Evolutionary conservation across 768 basidiomycete genomes (phyloP).

Genomic region (Mycena filopes): DNA sequence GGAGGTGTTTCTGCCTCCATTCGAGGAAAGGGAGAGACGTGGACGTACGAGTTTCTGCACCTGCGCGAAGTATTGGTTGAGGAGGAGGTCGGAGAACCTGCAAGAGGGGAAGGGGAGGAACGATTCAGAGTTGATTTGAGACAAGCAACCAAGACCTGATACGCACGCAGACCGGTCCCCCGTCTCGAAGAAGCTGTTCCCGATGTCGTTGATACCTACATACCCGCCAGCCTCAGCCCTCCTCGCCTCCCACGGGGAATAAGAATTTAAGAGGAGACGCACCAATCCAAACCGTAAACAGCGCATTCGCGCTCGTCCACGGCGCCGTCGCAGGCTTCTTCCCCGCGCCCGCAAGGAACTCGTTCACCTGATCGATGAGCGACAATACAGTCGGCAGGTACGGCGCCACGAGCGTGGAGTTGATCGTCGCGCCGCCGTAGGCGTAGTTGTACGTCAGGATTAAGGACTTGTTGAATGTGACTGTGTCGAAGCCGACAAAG

Average conservation of each 20-base stretch:
- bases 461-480: slow-evolving; percentile 62
- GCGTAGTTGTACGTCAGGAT: slow-evolving; percentile 74
- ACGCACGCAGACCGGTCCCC: slow-evolving; percentile 62
- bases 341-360: slow-evolving; percentile 61
- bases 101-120: neutral
- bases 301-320: slow-evolving; percentile 65
- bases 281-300: slow-evolving; percentile 77
- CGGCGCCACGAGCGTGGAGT: slow-evolving; percentile 65
- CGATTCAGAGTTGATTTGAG: too few relatives aligned
- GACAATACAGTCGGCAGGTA: slow-evolving; percentile 62
- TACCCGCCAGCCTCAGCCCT: neutral
- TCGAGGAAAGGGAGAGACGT: too few relatives aligned
- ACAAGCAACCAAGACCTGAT: neutral
- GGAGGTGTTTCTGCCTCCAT: too few relatives aligned
- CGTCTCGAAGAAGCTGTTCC: slow-evolving; percentile 58
- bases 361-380: slow-evolving; percentile 69
- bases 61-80: slow-evolving; percentile 61
- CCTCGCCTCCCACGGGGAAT: too few relatives aligned
- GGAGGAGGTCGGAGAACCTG: slow-evolving; percentile 60
- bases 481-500: slow-evolving; percentile 68
- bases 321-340: slow-evolving; percentile 60
- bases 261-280: neutral
- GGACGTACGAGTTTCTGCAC: slow-evolving; percentile 58
- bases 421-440: slow-evolving; percentile 73
- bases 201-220: slow-evolving; percentile 72